Base-by-base conservation (phyloP, 83 land plant species). In the Picea mariana region DNA sequence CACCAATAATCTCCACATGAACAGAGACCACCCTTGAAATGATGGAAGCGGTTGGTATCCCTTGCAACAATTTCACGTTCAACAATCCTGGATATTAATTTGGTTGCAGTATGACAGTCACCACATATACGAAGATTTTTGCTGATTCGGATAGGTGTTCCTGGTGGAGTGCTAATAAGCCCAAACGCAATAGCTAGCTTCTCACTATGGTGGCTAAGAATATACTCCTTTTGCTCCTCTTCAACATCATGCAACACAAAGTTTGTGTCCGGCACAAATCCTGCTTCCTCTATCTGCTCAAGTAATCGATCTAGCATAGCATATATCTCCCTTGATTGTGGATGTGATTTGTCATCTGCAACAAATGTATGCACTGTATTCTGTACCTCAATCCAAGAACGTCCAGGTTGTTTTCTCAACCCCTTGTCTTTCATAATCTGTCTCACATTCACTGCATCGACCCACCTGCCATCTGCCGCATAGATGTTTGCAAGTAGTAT, bases 161-260 rank as follows among this genome's bases (percentile, higher is more conserved):
- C 26, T 66, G 68, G 68, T 8, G 26, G 68, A 66, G 68, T 26
- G 17, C 68, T 66, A 26, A 66, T 66, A n/a, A 21, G 68, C 27
- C 68, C 68, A 66, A 66, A 66, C 68, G 27, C 68, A 66, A 66
- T 66, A 21, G 68, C 68, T 66, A 66, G 68, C 80, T 81, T 88
- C 78, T 91, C 92, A 83, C 92, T 88, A 81, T 91, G 92, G 75
- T 86, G 84, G 81, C 87, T 83, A 67, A 91, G 65, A 63, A 82
- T 82, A 62, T 79, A 58, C 77, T 91, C 90, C 84, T 86, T 88
- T 12, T 66, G 68, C 68, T 84, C 78, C 27, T 81, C 86, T 15
- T 84, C 90, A 20, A 66, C 72, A 79, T 79, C 71, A 62, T 90
- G 86, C n/a, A 86, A 23, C 16, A 88, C 88, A 86, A 75, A 90